Base-by-base conservation (phyloP, 2,329 filamentous ascomycete genomes). In the Colletotrichum agaves region DNA sequence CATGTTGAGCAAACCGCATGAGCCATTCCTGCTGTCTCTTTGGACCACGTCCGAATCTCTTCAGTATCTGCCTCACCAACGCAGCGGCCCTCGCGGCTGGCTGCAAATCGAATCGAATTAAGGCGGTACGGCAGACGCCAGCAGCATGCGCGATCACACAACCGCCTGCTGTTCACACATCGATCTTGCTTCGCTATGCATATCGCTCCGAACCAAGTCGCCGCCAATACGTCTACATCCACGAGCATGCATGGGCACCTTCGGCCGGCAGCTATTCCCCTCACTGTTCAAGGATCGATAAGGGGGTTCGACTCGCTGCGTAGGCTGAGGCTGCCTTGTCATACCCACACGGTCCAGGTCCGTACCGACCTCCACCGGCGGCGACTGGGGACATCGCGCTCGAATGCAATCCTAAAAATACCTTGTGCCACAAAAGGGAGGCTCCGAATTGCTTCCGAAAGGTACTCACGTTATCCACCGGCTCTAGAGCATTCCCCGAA, bases 331-430 rank as follows among this genome's bases (percentile, higher is more conserved):
- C 41, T 49, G 65, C 61, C 47, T 64, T 49, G 61, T 55, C 41
- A 64, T 60, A 60, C 61, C 65, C 46, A 60, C 47, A 58, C 47
- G 41, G 53, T 43, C 52, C 64, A 58, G 64, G 37, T 61, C 47
- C 23, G 33, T 53, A 31, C 49, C 53, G 21, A 41, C 47, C 47
- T 47, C 49, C 55, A 35, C 37, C 50, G 37, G 61, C 50, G 37
- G 61, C 15, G 23, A 56, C 53, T 56, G 49, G 55, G 65, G 8
- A 47, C 15, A 33, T 55, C 21, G 47, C 41, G 33, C 39, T 67
- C 33, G 35, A 64, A 64, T 64, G 47, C 53, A 31, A 59, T 53
- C 55, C 65, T 65, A 68, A 60, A 68, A 65, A 65, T 65, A 65
- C 64, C 39, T 23, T 43, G 55, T 60, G 37, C 35, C 61, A 56